Base-by-base conservation (phyloP, 2,329 filamentous ascomycete species). In the Nemania sp. region DNA sequence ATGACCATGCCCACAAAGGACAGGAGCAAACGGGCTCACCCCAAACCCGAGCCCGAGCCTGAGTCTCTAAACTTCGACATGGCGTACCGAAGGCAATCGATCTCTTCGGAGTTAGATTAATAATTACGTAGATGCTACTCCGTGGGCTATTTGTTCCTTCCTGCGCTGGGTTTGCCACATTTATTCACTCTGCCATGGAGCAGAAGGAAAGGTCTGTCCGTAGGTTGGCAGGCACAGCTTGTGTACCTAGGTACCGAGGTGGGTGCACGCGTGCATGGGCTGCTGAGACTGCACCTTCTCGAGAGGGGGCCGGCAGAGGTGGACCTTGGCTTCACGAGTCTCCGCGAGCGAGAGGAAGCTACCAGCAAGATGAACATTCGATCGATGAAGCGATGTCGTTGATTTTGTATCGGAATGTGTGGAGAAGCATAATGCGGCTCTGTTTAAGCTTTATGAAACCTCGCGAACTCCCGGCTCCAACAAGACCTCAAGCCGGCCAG, bases 351-450 rank as follows among this genome's bases (percentile, higher is more conserved):
- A 20, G 23, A 28, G 9, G 24, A 40, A 19, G 33, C 41, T 19
- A 12, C 49, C 24, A 15, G 39, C n/a, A 41, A 50, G 20, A 41
- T 43, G 23, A 22, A 49, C 39, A 12, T 43, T 39, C 49, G 44
- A 53, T 26, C 9, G n/a, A 41, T 42, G 24, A 42, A 26, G 54
- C 50, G 52, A 60, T 58, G 59, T 61, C 56, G 54, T 63, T 49
- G 52, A 52, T 44, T 55, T 63, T 61, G 66, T 66, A 64, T 57
- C 52, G 56, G 57, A 52, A 54, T 41, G 58, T 61, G 65, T 66
- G 65, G 64, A 65, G 65, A 66, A 65, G 50, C 6, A 45, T 24
- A 37, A 65, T 66, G 65, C 65, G 65, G 64, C 64, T 67, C 65
- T 56, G 62, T 52, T 56, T 54, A 56, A 63, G 56, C 60, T 64